phyloP scores from a whole-genome alignment of 495 filamentous ascomycete species.

The Daldinia childiae region DNA sequence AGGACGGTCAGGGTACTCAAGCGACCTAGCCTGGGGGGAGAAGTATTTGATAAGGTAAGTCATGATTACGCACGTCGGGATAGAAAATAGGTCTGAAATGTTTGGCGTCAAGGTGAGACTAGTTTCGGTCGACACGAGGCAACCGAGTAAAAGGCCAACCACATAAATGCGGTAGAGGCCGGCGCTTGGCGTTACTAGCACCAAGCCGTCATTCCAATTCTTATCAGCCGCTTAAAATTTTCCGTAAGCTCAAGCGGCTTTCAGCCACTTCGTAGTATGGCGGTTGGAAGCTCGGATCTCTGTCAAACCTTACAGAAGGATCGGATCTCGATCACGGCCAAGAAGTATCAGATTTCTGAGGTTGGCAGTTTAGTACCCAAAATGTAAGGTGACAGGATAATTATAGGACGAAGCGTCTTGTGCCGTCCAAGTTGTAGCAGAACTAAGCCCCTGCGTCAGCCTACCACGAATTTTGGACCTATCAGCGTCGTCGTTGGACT shows the following conservation, averaged over 20 bases:
- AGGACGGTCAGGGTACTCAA: constrained; percentile 20
- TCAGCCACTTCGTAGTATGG: constrained; percentile 8
- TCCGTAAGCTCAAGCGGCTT: constrained; percentile 11
- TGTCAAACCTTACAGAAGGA: constrained; percentile 17
- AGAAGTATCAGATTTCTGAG: constrained; percentile 27
- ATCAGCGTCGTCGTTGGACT: constrained; percentile 29
- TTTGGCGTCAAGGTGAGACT: constrained; percentile 41
- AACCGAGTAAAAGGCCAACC: constrained; percentile 18
- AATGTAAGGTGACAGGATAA: constrained; percentile 38
- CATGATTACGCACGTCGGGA: constrained; percentile 22
- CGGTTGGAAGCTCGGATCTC: constrained; percentile 3
- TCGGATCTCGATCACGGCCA: constrained; percentile 34
- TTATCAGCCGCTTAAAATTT: constrained; percentile 20
- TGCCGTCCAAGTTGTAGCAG: constrained; percentile 17
- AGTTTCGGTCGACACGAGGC: constrained; percentile 34
- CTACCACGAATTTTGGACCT: constrained; percentile 23
- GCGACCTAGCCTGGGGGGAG: constrained; percentile 1
- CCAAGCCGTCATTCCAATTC: constrained; percentile 24
- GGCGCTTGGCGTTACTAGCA: constrained; percentile 26
- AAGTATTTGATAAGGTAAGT: constrained; percentile 32
- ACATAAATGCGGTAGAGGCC: constrained; percentile 6
- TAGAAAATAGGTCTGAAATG: constrained; percentile 26
- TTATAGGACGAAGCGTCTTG: constrained; percentile 28
- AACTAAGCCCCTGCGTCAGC: constrained; percentile 38
- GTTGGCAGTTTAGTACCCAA: constrained; percentile 25